A percentile compares a stretch with the other conserved stretches of the same genome.
phyloP scores from a whole-genome alignment of 2,329 filamentous ascomycete species.

The Trichoderma endophyticum region DNA sequence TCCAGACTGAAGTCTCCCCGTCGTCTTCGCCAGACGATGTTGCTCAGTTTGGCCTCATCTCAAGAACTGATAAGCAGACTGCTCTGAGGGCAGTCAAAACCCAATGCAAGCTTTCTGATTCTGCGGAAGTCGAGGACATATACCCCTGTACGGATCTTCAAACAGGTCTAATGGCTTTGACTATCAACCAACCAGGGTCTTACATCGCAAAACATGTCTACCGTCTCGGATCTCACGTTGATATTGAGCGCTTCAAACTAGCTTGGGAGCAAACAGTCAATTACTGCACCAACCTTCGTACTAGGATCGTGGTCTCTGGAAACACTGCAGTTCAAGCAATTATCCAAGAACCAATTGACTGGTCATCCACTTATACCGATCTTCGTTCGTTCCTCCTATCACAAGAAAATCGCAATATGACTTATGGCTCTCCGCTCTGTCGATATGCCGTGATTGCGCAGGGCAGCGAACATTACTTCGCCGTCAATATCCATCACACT shows the following conservation, averaged over 20 bases:
- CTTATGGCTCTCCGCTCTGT: constrained; percentile 8
- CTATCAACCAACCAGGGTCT: constrained; percentile 8
- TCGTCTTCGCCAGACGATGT: background rate
- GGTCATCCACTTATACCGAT: background rate
- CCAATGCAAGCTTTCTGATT: background rate
- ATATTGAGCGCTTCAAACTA: background rate
- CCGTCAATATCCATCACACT: background rate
- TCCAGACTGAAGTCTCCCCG: background rate
- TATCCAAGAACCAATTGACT: background rate
- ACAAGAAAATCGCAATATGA: background rate
- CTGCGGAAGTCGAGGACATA: background rate
- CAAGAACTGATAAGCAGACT: background rate
- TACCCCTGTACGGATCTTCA: background rate
- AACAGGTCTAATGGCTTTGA: constrained; percentile 8
- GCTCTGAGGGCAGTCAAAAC: background rate
- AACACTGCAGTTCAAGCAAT: background rate
- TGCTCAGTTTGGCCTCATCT: background rate
- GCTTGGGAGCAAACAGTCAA: constrained; percentile 26
- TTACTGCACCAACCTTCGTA: constrained; percentile 12
- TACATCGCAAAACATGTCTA: constrained; percentile 2
- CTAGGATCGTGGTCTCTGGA: constrained; percentile 3
- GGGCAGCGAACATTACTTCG: background rate
- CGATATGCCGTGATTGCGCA: background rate
- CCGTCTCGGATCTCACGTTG: background rate
- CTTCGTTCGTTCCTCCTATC: background rate